phyloP scores from a whole-genome alignment of 495 filamentous ascomycete species.

The Penicillium diatomitis region DNA sequence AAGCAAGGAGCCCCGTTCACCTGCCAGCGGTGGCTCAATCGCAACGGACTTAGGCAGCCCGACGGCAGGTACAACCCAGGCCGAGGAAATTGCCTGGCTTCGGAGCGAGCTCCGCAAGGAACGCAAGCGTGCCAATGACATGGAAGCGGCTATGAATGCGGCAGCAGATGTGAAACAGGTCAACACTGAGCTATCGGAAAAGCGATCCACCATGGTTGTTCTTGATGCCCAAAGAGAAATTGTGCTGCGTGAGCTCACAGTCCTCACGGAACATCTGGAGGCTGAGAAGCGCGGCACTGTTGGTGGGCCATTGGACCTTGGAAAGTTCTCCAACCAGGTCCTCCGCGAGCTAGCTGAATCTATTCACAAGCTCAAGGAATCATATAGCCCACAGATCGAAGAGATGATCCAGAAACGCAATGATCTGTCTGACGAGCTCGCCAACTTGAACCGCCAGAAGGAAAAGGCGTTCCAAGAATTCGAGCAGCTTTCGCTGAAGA shows the following conservation, averaged over 20 bases:
- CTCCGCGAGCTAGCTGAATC: slow-evolving; percentile 83
- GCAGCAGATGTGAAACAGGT: slow-evolving; percentile 75
- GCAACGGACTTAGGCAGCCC: slow-evolving; percentile 67
- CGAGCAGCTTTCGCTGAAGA: slow-evolving; percentile 86
- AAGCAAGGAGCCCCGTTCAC: slow-evolving; percentile 62
- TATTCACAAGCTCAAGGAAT: slow-evolving; percentile 76
- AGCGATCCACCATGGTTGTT: slow-evolving; percentile 92
- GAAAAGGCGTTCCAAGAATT: slow-evolving; percentile 92
- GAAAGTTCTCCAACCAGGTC: slow-evolving; percentile 72
- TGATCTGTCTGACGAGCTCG: slow-evolving; percentile 71
- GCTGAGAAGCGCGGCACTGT: slow-evolving; percentile 51
- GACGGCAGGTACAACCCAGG: slow-evolving; percentile 50
- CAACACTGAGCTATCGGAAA: slow-evolving; percentile 81
- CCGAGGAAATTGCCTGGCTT: slow-evolving; percentile 65
- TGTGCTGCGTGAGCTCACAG: slow-evolving; percentile 82
- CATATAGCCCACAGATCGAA: slow-evolving; percentile 69
- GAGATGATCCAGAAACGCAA: slow-evolving; percentile 75
- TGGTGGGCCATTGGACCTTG: slow-evolving; percentile 60
- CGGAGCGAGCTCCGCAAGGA: slow-evolving; percentile 73
- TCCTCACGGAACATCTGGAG: slow-evolving; percentile 69
- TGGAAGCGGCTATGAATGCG: slow-evolving; percentile 61
- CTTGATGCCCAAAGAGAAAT: slow-evolving; percentile 92
- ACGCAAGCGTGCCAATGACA: slow-evolving; percentile 69
- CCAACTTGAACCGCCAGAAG: slow-evolving; percentile 66
- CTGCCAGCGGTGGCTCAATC: slow-evolving; percentile 55